A percentile compares a stretch with the other conserved stretches of the same genome.
These are phyloP conservation scores for Populus simonii DNA, from an alignment of 345 rosid species.

Conservation along the genomic window DNA sequence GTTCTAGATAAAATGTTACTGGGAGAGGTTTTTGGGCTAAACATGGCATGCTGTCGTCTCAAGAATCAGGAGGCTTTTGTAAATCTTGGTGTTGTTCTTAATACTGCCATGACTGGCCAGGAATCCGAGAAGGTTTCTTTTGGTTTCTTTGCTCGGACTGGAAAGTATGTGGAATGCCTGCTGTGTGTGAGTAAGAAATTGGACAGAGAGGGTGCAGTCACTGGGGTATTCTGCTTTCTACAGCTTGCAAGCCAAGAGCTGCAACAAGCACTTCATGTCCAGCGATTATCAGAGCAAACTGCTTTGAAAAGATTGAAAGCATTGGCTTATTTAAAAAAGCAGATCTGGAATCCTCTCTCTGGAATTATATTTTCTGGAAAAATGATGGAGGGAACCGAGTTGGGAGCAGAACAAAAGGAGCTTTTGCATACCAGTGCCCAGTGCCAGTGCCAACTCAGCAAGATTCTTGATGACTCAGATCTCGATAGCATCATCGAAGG, in stretches of 20 bases:
- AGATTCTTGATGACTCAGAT: conserved; percentile 81
- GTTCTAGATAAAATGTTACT: conserved; percentile 80
- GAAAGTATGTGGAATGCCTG: conserved; percentile 77
- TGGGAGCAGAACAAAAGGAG: conserved; percentile 67
- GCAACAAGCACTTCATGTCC: conserved; percentile 88
- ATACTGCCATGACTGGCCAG: conserved; percentile 65
- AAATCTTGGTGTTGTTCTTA: conserved; percentile 70
- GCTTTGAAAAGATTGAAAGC: conserved; percentile 71
- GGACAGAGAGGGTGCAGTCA: conserved; percentile 65
- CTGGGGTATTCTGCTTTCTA: conserved; percentile 89
- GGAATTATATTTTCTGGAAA: conserved; percentile 70
- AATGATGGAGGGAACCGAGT: conserved; percentile 71
- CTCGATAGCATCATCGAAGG: conserved; percentile 81
- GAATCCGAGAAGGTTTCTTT: conserved; percentile 76
- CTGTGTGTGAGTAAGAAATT: conserved; percentile 78
- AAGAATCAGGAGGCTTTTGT: conserved; percentile 82
- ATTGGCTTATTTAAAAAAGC: conserved; percentile 76
- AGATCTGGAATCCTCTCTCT: conserved; percentile 71
- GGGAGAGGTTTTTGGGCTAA: conserved; percentile 83
- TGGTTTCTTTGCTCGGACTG: conserved; percentile 65
- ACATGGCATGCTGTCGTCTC: conserved; percentile 66
- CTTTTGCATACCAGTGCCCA: conserved; percentile 69
- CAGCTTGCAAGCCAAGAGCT: conserved; percentile 92
- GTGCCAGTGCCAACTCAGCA: conserved; percentile 79
- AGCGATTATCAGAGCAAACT: conserved; percentile 74